Evolutionary conservation across 495 filamentous ascomycete species (phyloP).

Genomic region (Halenospora varia): DNA sequence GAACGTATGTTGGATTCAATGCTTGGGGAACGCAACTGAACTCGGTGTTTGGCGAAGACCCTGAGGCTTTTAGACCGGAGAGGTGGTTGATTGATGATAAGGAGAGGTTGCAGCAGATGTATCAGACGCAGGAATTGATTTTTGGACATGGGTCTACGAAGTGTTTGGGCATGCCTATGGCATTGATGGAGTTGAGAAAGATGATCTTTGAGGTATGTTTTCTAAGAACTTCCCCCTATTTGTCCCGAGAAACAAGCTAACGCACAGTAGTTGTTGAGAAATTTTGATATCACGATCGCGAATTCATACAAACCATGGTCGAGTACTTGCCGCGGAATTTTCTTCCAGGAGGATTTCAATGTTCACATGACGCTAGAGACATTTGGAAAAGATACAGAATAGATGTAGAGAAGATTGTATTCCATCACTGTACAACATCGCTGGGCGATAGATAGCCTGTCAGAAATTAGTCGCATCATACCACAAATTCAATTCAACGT

Average conservation of each 20-base stretch:
- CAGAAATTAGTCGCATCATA: no score
- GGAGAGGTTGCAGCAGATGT: conserved; percentile 33
- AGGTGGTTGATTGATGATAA: conserved; percentile 46
- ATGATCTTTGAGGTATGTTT: conserved; percentile 49
- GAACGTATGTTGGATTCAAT: conserved; percentile 43
- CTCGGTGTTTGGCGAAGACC: conserved; percentile 44
- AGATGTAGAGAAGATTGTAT: no score
- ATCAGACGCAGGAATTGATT: conserved; percentile 32
- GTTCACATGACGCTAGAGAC: no score
- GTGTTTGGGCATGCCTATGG: conserved; percentile 43
- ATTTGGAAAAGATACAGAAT: no score
- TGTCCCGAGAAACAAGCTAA: neutral
- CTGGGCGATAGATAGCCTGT: no score
- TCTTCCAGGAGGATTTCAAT: conserved; percentile 16
- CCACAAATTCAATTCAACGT: no score
- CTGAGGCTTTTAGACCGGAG: conserved; percentile 48
- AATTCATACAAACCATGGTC: conserved; percentile 43
- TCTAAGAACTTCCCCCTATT: no score
- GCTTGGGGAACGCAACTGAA: conserved; percentile 29
- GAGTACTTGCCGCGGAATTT: conserved; percentile 17
- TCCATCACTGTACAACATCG: no score
- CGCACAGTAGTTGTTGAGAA: conserved; percentile 41
- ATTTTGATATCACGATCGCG: conserved; percentile 48
- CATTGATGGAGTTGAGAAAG: conserved; percentile 48
- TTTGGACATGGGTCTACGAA: conserved; percentile 41